Evolutionary conservation across 305 asterid species (phyloP), one percentile per base, ranked within the genome.

Genomic region (Plantago coronopus): DNA sequence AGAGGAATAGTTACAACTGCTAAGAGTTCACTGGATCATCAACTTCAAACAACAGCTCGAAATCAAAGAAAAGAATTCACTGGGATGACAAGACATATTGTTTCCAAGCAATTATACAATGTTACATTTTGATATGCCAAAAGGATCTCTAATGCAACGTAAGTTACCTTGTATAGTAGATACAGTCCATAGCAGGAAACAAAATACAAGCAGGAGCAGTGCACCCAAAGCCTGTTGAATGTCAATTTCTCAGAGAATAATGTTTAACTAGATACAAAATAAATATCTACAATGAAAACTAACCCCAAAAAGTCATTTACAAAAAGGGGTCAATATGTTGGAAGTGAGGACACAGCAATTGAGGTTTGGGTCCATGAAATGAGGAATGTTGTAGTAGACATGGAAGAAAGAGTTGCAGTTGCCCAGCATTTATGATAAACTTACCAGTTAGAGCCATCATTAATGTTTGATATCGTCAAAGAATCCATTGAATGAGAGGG

Each of bases 201-300:
- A 38, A 86, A 77, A 76, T 83, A 88, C 63, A 91, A 70, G 87
- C 95, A 83, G 6, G 74, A 68, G 58, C 87, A 83, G 74, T 91
- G 98, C 63, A 88, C 97, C 98, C 98, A 91, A 64, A 91, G 94
- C 95, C 98, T 91, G 95, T 72, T 38, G 54, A 74, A 64, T 46
- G 49, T 27, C 48, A 57, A 65, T n/a, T 15, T 57, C 40, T 67
- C 47, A 59, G 64, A 67, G 42, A 55, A 71, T 44, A 25, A 59
- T 62, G 25, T 10, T 45, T 17, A 48, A 46, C 21, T 46, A 48
- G 7, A 48, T 5, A 48, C 5, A 10, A 0, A n/a, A 25, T 3
- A 49, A 19, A 12, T 49, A 17, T 48, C 27, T 8, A 48, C 12
- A 0, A 34, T 34, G 40, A 6, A 34, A 34, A 6, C 9, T 34